Base-by-base conservation (phyloP, 164 flowering plant genomes). In the Nelumbo lutea region DNA sequence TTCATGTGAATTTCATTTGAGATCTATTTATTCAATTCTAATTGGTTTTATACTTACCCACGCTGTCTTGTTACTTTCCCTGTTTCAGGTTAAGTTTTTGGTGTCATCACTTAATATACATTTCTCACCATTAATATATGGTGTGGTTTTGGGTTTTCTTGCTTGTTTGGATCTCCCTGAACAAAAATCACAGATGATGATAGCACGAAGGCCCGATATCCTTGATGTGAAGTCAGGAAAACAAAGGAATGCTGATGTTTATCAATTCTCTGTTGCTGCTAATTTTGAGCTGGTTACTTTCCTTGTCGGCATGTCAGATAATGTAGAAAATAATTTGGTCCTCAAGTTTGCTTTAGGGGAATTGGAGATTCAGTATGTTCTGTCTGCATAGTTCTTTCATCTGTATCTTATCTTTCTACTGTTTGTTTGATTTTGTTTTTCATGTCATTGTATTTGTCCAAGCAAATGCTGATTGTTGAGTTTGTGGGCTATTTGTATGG, bases 101-200 rank as follows among this genome's bases (percentile, higher is more conserved):
- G 70, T 82, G 15, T 65, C 83, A 46, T 71, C 88, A 48, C 75
- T 90, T 52, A 7, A 58, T 69, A 80, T 75, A 39, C 81, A 81
- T 78, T 79, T 89, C 55, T 88, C 96, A 63, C 77, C 84, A 40
- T 70, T 81, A 47, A 73, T 89, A 61, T 83, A 70, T 75, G 81
- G 75, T 64, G 79, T 82, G 68, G 55, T 80, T 67, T n/a, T 87
- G 77, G 86, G 79, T 66, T 69, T 88, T 67, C 64, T 75, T 69
- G 46, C 66, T 50, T 72, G 62, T 68, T 62, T 82, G 9, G 56
- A 69, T 62, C 10, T 58, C 39, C 70, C 68, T 50, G 61, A 55
- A 67, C 70, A 69, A 51, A 68, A 66, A 42, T 61, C 66, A 42
- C 76, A 75, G 38, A 5, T 61, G 6, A 43, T 56, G 67, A 10